Conservation (phyloP, 257 asterid genomes). For the Fraxinus pennsylvanica region DNA sequence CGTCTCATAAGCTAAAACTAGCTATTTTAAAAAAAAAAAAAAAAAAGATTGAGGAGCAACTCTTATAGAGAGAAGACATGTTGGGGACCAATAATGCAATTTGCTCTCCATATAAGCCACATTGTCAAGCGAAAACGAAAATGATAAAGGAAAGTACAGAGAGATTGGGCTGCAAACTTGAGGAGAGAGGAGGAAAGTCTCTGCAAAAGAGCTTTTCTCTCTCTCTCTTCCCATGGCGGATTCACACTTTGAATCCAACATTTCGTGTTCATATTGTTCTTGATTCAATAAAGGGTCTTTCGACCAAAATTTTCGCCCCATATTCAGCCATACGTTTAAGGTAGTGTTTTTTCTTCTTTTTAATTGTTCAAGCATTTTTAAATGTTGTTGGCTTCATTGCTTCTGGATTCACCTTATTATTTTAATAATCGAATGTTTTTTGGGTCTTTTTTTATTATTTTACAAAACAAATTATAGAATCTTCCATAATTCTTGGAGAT, state of each 20-base stretch:
- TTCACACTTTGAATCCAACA: conserved; percentile 32
- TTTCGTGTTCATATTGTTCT: conserved; percentile 7
- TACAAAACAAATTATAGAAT: neutral
- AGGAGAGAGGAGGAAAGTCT: conserved; percentile 30
- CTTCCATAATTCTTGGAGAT: conserved; percentile 23
- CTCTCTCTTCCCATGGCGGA: conserved; percentile 46
- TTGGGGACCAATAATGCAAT: neutral
- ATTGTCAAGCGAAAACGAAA: conserved; percentile 8
- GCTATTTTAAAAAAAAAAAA: too few species aligned
- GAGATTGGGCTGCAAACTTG: neutral
- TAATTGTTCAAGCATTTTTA: neutral
- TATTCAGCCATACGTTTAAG: conserved; percentile 14
- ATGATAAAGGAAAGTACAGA: conserved; percentile 3
- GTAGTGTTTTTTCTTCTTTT: conserved; percentile 15
- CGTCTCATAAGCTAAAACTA: too few species aligned
- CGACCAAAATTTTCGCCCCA: neutral
- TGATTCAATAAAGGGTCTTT: neutral
- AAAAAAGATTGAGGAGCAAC: neutral
- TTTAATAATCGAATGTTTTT: neutral
- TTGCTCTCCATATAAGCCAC: neutral
- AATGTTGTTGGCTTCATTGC: neutral
- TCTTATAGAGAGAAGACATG: neutral
- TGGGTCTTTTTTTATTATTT: neutral
- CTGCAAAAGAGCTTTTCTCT: conserved; percentile 40
- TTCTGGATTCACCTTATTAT: conserved; percentile 6